A percentile compares a stretch with the other conserved stretches of the same genome.
Conservation (phyloP, 108 stramenopile genomes). For the Discostella stelligeroides region DNA sequence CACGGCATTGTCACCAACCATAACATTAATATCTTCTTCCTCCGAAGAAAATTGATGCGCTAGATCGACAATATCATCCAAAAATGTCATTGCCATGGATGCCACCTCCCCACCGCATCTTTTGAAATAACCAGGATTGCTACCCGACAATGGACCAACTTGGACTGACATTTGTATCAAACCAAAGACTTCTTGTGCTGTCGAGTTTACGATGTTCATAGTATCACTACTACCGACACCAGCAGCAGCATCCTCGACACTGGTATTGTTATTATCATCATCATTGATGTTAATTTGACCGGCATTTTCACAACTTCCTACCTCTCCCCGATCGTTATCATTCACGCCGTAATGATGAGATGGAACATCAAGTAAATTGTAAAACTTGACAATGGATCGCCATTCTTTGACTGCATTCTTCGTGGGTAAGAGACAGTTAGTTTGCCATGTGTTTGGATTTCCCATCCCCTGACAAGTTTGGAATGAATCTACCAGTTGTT, state of each 20-base stretch:
- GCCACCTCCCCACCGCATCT: constrained; percentile 79
- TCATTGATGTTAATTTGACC: constrained; percentile 5
- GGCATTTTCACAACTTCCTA: constrained; percentile 3
- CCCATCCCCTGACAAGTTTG: constrained; percentile 44
- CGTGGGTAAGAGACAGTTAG: constrained; percentile 65
- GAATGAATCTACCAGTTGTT: constrained; percentile 56
- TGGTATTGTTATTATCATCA: constrained; percentile 16
- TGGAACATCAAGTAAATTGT: constrained; percentile 17
- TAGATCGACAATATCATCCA: constrained; percentile 47
- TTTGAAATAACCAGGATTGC: constrained; percentile 85
- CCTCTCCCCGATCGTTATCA: neutral
- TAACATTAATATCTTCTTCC: neutral
- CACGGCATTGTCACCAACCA: neutral
- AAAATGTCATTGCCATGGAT: constrained; percentile 52
- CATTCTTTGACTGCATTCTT: constrained; percentile 72
- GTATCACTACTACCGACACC: neutral
- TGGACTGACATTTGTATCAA: constrained; percentile 74
- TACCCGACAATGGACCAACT: constrained; percentile 72
- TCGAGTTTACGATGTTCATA: constrained; percentile 5
- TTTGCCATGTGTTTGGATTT: constrained; percentile 58
- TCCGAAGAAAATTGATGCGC: neutral
- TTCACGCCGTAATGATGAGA: neutral
- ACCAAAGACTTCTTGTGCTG: constrained; percentile 51
- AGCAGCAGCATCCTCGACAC: constrained; percentile 4
- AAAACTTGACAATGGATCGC: constrained; percentile 57